Evolutionary conservation across 768 basidiomycete species (phyloP).

Genomic region (Phylloporus sp.): DNA sequence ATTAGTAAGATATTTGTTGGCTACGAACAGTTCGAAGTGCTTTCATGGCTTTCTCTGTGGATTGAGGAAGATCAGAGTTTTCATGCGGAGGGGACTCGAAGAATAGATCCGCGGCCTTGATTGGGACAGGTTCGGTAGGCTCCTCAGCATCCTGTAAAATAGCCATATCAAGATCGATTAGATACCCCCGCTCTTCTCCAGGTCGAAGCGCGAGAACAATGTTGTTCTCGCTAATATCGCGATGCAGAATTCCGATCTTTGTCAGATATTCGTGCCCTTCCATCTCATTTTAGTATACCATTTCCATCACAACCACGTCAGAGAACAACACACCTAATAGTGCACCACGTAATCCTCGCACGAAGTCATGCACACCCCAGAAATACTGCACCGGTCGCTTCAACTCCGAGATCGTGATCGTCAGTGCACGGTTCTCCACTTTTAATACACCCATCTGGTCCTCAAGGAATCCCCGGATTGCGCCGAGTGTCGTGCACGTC

Average conservation of each 20-base stretch:
- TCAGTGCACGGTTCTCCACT: not conserved
- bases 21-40: not conserved
- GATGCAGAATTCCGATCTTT: conserved; percentile 24
- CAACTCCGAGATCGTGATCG: not conserved
- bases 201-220: conserved; percentile 22
- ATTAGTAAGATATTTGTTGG: not conserved
- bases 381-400: conserved; percentile 3
- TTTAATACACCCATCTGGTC: not conserved
- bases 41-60: not conserved
- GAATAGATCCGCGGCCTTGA: not conserved
- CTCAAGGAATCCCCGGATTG: conserved; percentile 2
- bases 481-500: not conserved
- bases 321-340: conserved; percentile 1
- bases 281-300: not conserved
- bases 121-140: no score
- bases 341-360: conserved; percentile 9
- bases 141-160: no score
- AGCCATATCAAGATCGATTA: no score
- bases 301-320: not conserved
- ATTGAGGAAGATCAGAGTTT: not conserved
- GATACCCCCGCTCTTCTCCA: conserved; percentile 10
- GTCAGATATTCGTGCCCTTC: conserved; percentile 10
- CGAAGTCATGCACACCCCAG: conserved; percentile 13
- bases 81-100: not conserved
- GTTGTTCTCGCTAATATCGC: conserved; percentile 32